These are phyloP conservation scores for Martiniozyma asiatica DNA, from an alignment of 1,139 yeast species.

Conservation along the genomic window DNA sequence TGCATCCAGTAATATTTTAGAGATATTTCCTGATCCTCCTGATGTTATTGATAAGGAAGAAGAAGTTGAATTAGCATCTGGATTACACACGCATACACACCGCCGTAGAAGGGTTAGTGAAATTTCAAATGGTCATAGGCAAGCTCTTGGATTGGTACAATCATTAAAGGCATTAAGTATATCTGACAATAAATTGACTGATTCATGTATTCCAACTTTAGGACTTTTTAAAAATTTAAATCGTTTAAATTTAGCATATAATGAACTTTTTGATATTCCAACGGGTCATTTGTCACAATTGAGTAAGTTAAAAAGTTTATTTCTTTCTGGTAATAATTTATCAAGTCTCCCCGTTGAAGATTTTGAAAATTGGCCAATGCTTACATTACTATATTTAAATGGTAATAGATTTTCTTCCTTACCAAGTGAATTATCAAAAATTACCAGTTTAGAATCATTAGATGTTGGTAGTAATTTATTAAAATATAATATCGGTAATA, in stretches of 20 bases:
- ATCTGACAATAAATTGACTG: conserved; percentile 77
- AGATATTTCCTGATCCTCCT: conserved; percentile 52
- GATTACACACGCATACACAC: too few species aligned
- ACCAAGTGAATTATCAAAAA: conserved; percentile 79
- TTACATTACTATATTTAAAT: conserved; percentile 59
- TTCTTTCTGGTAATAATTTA: conserved; percentile 73
- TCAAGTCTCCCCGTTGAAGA: conserved; percentile 80
- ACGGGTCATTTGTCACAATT: conserved; percentile 54
- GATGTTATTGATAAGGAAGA: conserved; percentile 7
- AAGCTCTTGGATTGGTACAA: conserved; percentile 28
- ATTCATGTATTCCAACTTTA: conserved; percentile 63
- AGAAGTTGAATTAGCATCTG: conserved; percentile 5
- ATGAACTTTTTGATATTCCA: conserved; percentile 74
- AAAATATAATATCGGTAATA: conserved; percentile 84
- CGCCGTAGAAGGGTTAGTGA: conserved; percentile 21
- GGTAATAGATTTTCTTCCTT: conserved; percentile 77
- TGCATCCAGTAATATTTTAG: conserved; percentile 69
- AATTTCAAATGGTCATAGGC: conserved; percentile 6
- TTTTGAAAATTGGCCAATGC: conserved; percentile 45
- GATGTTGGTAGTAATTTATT: conserved; percentile 90
- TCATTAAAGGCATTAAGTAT: conserved; percentile 48
- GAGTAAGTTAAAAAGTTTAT: conserved; percentile 51
- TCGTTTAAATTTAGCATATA: conserved; percentile 67
- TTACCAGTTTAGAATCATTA: conserved; percentile 50
- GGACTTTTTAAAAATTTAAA: conserved; percentile 49